Evolutionary conservation across 805 yeast species (phyloP), one percentile per base, ranked within the genome.

Genomic region (Hanseniaspora singularis): DNA sequence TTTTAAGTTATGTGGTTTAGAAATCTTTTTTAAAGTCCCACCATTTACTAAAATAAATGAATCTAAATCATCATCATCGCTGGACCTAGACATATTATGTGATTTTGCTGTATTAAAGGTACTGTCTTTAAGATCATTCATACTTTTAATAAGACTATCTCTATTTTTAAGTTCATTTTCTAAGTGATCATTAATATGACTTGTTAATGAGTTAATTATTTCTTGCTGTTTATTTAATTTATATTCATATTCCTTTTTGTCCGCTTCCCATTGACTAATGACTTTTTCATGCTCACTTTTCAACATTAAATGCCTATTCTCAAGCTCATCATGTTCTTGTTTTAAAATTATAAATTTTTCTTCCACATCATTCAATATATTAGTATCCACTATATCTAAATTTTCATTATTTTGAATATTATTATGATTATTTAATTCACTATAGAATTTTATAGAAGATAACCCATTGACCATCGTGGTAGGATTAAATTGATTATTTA

Each of bases 161-260:
- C 46, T 34, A 22, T 36, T 42, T 16, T 36, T 18, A 11, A 42
- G n/a, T 19, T 42, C 46, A 11, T 36, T 42, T 10, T 42, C 36
- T 4, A 42, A 24, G 28, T 42, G 36, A 5, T 23, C 14, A 15
- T 42, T 42, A n/a, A 42, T 28, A 2, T 19, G 27, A 12, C 16
- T 36, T 10, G 46, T 42, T 22, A 42, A 19, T 6, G 31, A 16
- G 14, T 22, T 15, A 11, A 42, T 42, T 7, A 32, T 42, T 24
- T 28, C 28, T 6, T 36, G 22, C 14, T 42, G 40, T 6, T 34
- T 27, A 2, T 27, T 10, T 10, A 42, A n/a, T 28, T 28, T 16
- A 9, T 36, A 23, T 15, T 42, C 23, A 24, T 34, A 20, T 4
- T 27, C 14, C 5, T 22, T 18, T 12, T 23, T 27, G 34, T 42